Evolutionary conservation across 306 rosid species (phyloP).

Genomic region (Quercus wislizeni): DNA sequence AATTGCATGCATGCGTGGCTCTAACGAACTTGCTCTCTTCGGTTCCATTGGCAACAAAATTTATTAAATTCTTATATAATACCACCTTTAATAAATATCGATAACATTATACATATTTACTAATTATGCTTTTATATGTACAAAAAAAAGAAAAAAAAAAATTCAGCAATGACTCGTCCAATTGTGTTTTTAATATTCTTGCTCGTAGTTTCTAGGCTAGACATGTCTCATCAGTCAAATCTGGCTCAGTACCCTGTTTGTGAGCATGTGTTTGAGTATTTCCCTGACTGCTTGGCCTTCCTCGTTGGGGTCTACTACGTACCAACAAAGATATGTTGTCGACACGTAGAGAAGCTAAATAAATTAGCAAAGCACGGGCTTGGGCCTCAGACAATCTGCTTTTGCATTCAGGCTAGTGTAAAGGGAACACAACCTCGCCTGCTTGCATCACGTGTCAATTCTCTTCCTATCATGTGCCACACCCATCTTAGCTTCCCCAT

Average conservation of each 20-base stretch:
- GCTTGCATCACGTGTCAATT: not conserved
- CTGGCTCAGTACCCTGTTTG: slow-evolving; percentile 4
- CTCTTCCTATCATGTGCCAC: slow-evolving; percentile 30
- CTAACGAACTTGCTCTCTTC: not conserved
- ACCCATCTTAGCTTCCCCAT: slow-evolving; percentile 41
- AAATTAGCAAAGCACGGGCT: slow-evolving; percentile 15
- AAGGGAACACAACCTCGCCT: slow-evolving; percentile 24
- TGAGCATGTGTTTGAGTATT: slow-evolving; percentile 22
- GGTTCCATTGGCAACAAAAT: not conserved
- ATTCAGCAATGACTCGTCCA: too few relatives aligned
- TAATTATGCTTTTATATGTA: too few relatives aligned
- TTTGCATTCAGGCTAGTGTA: slow-evolving; percentile 31
- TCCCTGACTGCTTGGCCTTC: slow-evolving; percentile 27
- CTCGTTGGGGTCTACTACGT: not conserved
- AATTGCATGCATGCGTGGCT: slow-evolving; percentile 11
- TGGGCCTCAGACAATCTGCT: slow-evolving; percentile 22
- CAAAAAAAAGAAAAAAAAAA: too few relatives aligned
- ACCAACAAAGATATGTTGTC: slow-evolving; percentile 27
- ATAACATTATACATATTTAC: too few relatives aligned
- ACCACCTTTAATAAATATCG: too few relatives aligned
- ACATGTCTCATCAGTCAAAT: too few relatives aligned
- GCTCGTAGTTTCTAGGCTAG: not conserved
- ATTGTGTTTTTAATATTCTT: too few relatives aligned
- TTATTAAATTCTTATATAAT: not conserved
- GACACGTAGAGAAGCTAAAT: slow-evolving; percentile 18